These are phyloP conservation scores for Barbarea vulgaris DNA, from an alignment of 345 rosid species.

Conservation along the genomic window DNA sequence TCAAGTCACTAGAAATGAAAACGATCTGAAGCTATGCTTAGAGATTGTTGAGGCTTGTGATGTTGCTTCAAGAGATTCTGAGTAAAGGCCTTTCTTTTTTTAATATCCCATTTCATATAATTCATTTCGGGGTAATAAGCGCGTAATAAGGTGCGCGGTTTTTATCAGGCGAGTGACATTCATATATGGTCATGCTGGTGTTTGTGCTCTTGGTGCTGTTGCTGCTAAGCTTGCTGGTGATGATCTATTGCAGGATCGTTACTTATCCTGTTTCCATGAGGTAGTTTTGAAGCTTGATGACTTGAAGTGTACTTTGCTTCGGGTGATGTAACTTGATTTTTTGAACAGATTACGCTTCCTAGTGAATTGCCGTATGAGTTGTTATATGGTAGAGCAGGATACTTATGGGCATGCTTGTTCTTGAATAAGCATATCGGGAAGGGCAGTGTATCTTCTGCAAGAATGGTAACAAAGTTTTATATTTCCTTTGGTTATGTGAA, in stretches of 20 bases:
- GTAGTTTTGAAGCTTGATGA: constrained; percentile 33
- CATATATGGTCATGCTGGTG: constrained; percentile 63
- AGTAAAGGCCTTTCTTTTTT: constrained; percentile 37
- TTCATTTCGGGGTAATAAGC: not conserved
- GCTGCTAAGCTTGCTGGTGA: constrained; percentile 56
- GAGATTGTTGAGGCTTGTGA: constrained; percentile 59
- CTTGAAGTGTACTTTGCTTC: not conserved
- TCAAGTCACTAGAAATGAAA: constrained; percentile 45
- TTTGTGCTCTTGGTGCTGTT: constrained; percentile 76
- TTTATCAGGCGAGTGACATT: constrained; percentile 58
- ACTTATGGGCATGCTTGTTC: constrained; percentile 66
- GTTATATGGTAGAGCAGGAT: constrained; percentile 72
- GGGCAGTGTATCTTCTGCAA: constrained; percentile 43
- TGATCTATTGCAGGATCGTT: constrained; percentile 37
- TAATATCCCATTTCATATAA: not conserved
- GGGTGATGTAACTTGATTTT: not conserved
- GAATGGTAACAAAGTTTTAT: constrained; percentile 41
- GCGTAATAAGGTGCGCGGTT: not conserved
- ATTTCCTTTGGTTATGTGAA: not conserved
- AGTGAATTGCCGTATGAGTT: constrained; percentile 55
- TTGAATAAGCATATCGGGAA: constrained; percentile 55
- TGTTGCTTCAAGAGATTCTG: constrained; percentile 54
- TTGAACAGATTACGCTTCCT: constrained; percentile 56
- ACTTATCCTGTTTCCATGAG: constrained; percentile 51
- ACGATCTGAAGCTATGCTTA: constrained; percentile 52